These are phyloP conservation scores for Saprolegnia parasitica DNA, from an alignment of 352 stramenopile genomes.

Conservation along the genomic window DNA sequence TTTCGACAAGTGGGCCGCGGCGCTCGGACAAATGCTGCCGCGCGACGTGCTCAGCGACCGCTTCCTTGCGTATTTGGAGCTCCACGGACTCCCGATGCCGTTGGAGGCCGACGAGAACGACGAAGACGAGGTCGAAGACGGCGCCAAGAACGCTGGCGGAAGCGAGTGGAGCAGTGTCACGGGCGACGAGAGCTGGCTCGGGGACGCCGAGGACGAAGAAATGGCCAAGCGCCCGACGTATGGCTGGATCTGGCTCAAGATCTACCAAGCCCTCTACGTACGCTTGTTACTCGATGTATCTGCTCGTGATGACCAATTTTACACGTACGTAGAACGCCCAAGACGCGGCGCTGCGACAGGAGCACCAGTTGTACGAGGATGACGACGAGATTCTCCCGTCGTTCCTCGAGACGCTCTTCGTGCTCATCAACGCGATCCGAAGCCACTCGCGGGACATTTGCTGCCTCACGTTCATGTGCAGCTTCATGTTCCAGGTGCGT, in stretches of 20 bases:
- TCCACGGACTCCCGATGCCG: constrained; percentile 59
- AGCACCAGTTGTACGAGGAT: constrained; percentile 64
- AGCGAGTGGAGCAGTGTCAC: constrained; percentile 85
- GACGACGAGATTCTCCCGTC: constrained; percentile 43
- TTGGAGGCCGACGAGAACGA: not conserved
- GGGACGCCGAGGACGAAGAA: constrained; percentile 72
- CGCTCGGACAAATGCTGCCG: constrained; percentile 66
- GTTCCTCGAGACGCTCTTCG: constrained; percentile 51
- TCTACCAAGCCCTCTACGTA: constrained; percentile 63
- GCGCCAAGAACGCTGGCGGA: not conserved
- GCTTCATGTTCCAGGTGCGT: constrained; percentile 67
- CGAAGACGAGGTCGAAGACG: constrained; percentile 3
- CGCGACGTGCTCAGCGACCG: constrained; percentile 58
- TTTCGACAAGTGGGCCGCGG: constrained; percentile 71
- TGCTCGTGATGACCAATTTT: not conserved
- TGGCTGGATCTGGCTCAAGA: constrained; percentile 54
- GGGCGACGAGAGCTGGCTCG: constrained; percentile 74
- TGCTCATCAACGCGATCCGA: constrained; percentile 60
- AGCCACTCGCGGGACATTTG: constrained; percentile 61
- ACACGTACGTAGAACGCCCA: constrained; percentile 36
- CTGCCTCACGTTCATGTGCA: constrained; percentile 56
- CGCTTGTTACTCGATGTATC: not conserved
- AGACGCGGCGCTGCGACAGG: constrained; percentile 64
- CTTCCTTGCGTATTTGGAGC: constrained; percentile 54
- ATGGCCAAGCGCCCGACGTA: constrained; percentile 44